Conservation (phyloP, 1,284 basidiomycete species). For the Gyrodon tennesseensis region DNA sequence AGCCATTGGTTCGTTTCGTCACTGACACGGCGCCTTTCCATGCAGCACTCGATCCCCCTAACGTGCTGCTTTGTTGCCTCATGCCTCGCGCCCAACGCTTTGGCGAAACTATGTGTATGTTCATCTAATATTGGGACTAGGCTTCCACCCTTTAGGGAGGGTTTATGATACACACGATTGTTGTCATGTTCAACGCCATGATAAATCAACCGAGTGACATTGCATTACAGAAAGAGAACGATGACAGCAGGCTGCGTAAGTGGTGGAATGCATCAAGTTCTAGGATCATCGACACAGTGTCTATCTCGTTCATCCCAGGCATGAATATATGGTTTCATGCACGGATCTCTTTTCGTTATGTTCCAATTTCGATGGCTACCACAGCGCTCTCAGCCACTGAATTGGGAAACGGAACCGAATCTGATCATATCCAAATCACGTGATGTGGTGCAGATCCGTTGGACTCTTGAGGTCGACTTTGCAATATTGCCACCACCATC, state of each 20-base stretch:
- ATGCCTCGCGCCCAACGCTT: not conserved
- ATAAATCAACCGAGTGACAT: not conserved
- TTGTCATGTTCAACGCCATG: not conserved
- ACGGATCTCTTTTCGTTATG: not conserved
- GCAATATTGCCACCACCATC: not conserved
- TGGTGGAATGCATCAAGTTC: not conserved
- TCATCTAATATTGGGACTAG: conserved; percentile 12
- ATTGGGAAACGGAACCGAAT: not conserved
- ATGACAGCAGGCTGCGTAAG: not conserved
- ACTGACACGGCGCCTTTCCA: not conserved
- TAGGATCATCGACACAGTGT: not conserved
- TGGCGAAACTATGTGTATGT: conserved; percentile 14
- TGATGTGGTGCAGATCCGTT: no score
- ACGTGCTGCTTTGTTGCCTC: not conserved
- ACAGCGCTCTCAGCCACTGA: not conserved
- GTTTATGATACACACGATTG: not conserved
- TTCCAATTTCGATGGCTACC: no score
- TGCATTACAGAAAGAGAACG: not conserved
- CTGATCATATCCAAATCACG: no score
- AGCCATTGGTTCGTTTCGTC: not conserved
- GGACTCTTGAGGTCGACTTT: no score
- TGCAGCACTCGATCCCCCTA: not conserved
- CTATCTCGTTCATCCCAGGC: not conserved
- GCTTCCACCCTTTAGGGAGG: not conserved
- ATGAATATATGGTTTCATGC: not conserved